Percentiles rank a stretch among this genome's conserved stretches.
These are phyloP conservation scores for Hymenoscyphus scutula DNA, from an alignment of 2,329 filamentous ascomycete species.

Conservation along the genomic window DNA sequence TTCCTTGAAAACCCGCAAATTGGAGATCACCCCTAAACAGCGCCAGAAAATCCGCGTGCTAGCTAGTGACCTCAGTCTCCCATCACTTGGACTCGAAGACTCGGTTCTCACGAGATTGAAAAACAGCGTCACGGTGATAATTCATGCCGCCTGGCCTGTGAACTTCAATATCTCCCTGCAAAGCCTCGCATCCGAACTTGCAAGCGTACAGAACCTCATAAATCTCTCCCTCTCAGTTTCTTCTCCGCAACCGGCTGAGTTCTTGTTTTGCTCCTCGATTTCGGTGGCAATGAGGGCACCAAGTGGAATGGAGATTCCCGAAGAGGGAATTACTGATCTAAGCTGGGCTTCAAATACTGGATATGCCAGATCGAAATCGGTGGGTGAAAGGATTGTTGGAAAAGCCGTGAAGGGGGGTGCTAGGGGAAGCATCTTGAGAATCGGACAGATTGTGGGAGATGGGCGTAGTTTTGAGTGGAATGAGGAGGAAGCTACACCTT, in stretches of 20 bases:
- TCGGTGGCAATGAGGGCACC: constrained; percentile 34
- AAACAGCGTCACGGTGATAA: constrained; percentile 40
- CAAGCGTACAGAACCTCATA: constrained; percentile 45
- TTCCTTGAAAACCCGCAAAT: constrained; percentile 37
- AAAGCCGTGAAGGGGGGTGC: constrained; percentile 35
- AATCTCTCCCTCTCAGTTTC: constrained; percentile 39
- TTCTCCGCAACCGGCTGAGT: constrained; percentile 31
- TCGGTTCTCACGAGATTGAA: constrained; percentile 33
- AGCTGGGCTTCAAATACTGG: constrained; percentile 45
- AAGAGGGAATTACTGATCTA: constrained; percentile 34
- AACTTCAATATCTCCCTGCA: constrained; percentile 53
- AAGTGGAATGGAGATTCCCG: constrained; percentile 32
- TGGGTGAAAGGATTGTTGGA: constrained; percentile 45
- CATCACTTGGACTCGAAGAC: constrained; percentile 40
- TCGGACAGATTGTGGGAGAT: constrained; percentile 52
- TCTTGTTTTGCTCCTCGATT: constrained; percentile 41
- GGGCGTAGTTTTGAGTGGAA: constrained; percentile 48
- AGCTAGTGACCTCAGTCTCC: constrained; percentile 40
- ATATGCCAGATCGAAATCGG: constrained; percentile 48
- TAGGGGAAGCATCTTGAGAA: constrained; percentile 40
- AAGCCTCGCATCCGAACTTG: constrained; percentile 48
- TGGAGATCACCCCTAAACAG: constrained; percentile 31
- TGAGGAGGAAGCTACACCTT: constrained; percentile 48
- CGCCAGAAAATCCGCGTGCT: constrained; percentile 40
- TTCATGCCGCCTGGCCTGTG: constrained; percentile 54